These are phyloP conservation scores for Emiliania huxleyi DNA, from an alignment of 78 protist species.

Conservation along the genomic window DNA sequence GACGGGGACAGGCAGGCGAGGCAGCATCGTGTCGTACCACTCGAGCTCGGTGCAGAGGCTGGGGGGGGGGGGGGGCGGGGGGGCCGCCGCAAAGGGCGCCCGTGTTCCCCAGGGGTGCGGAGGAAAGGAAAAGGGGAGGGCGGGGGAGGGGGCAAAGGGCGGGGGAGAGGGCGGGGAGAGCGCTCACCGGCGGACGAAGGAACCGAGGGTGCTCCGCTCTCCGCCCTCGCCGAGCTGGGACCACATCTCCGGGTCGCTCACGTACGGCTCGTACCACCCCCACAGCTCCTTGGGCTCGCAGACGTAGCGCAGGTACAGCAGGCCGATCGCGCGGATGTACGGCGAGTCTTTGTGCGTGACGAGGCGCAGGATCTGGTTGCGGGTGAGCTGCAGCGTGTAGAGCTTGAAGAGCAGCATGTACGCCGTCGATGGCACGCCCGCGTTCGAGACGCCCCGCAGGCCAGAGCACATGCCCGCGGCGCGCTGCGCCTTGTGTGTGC, in stretches of 20 bases:
- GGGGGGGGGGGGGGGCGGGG: no score
- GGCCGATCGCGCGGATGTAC: conserved; percentile 64
- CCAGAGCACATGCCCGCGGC: not conserved
- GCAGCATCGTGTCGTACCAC: conserved; percentile 38
- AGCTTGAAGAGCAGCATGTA: conserved; percentile 73
- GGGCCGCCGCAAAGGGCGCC: no score
- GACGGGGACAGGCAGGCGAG: conserved; percentile 53
- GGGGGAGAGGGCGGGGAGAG: no score
- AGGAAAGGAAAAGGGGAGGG: no score
- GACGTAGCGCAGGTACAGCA: conserved; percentile 62
- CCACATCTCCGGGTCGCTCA: not conserved
- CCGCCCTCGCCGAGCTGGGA: not conserved
- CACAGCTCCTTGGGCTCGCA: conserved; percentile 63
- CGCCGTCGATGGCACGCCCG: conserved; percentile 67
- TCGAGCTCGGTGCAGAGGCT: no score
- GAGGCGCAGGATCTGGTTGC: conserved; percentile 51
- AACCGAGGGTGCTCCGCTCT: conserved; percentile 8
- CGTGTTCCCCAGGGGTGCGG: no score
- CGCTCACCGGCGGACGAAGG: no score
- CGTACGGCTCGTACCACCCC: conserved; percentile 44
- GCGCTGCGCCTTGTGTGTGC: not conserved
- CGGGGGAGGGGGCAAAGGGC: no score
- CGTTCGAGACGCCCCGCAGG: conserved; percentile 24
- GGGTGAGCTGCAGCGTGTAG: conserved; percentile 63
- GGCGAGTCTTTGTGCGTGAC: conserved; percentile 67